Evolutionary conservation across 495 filamentous ascomycete genomes (phyloP).

Genomic region (Oleoguttula mirabilis): DNA sequence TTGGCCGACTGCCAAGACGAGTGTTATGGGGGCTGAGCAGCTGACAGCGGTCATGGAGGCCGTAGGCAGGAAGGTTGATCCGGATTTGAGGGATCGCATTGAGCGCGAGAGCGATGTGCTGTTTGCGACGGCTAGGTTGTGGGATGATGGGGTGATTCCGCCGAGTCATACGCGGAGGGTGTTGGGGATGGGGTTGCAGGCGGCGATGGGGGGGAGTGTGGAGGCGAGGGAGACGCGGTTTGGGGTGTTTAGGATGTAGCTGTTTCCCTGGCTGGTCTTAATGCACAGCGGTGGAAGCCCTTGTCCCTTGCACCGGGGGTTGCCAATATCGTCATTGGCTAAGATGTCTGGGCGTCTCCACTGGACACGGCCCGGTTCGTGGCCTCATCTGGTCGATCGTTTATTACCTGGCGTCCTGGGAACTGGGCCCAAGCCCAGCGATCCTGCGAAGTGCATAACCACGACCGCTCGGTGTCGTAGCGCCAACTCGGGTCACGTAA

Average conservation of each 20-base stretch:
- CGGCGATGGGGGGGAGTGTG: slow-evolving; percentile 46
- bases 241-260: slow-evolving; percentile 91
- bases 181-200: slow-evolving; percentile 68
- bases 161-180: slow-evolving; percentile 77
- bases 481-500: too few relatives aligned
- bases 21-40: slow-evolving; percentile 94
- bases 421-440: too few relatives aligned
- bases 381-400: too few relatives aligned
- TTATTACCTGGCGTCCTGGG: too few relatives aligned
- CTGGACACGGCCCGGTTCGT: too few relatives aligned
- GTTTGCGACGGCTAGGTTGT: slow-evolving; percentile 78
- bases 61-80: slow-evolving; percentile 74
- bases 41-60: slow-evolving; percentile 87
- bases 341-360: too few relatives aligned
- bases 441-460: too few relatives aligned
- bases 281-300: too few relatives aligned
- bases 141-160: slow-evolving; percentile 93
- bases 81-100: slow-evolving; percentile 69
- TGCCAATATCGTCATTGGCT: too few relatives aligned
- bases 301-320: too few relatives aligned
- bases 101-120: slow-evolving; percentile 82
- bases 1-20: slow-evolving; percentile 93
- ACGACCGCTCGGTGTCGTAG: too few relatives aligned
- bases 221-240: slow-evolving; percentile 56
- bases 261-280: too few relatives aligned